Conservation (phyloP, 2,329 filamentous ascomycete species). For the Arthrobotrys pseudoclavata region DNA sequence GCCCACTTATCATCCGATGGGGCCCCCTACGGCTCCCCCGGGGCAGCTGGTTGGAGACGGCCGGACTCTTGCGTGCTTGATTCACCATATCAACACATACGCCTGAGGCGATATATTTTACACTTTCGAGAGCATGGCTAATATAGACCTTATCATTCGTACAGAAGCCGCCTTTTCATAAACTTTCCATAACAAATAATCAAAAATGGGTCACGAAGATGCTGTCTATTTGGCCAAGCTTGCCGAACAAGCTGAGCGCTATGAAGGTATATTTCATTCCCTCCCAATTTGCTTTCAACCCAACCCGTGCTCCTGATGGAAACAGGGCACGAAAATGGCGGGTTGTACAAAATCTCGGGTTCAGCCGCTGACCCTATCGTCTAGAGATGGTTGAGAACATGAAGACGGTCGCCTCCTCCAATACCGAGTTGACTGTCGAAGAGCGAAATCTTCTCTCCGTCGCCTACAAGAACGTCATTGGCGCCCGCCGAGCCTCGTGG, state of each 20-base stretch:
- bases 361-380: slow-evolving; percentile 20
- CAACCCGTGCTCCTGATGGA: neutral
- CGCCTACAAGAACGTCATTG: slow-evolving; percentile 99
- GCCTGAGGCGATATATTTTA: slow-evolving; percentile 53
- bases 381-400: slow-evolving; percentile 99
- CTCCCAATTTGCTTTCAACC: neutral
- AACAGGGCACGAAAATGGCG: slow-evolving; percentile 50
- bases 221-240: slow-evolving; percentile 99
- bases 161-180: slow-evolving; percentile 23
- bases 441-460: slow-evolving; percentile 88
- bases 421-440: slow-evolving; percentile 70
- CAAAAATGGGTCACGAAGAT: slow-evolving; percentile 98
- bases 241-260: slow-evolving; percentile 99
- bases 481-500: slow-evolving; percentile 97
- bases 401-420: slow-evolving; percentile 94
- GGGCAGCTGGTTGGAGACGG: neutral
- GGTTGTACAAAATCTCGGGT: neutral
- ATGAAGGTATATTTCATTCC: slow-evolving; percentile 80
- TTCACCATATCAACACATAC: slow-evolving; percentile 33
- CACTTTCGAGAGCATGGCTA: slow-evolving; percentile 18
- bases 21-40: slow-evolving; percentile 1
- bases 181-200: slow-evolving; percentile 64
- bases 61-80: neutral
- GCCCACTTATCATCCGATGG: neutral
- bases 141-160: slow-evolving; percentile 5